Conservation (phyloP, 352 stramenopile genomes). For the Thraustotheca clavata region DNA sequence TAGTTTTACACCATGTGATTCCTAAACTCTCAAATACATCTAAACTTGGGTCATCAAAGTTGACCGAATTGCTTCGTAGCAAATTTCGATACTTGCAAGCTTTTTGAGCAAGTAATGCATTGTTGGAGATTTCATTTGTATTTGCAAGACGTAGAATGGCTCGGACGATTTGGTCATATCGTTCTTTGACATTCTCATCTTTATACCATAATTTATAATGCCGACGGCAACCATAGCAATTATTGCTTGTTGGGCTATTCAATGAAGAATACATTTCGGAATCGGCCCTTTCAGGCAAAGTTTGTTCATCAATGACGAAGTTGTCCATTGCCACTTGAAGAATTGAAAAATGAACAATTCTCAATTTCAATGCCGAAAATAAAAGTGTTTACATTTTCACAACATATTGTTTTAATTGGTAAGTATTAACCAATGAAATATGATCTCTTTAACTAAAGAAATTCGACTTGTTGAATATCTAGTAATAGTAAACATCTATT, state of each 20-base stretch:
- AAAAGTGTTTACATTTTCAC: too few species aligned
- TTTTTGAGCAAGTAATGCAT: neutral
- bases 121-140: neutral
- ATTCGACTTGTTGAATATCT: too few species aligned
- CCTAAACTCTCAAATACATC: neutral
- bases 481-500: too few species aligned
- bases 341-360: too few species aligned
- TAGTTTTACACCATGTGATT: slow-evolving; percentile 7
- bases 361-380: too few species aligned
- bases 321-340: slow-evolving; percentile 1
- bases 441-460: too few species aligned
- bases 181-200: slow-evolving; percentile 9
- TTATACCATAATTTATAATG: slow-evolving; percentile 1
- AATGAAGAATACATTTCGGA: neutral
- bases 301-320: neutral
- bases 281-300: neutral
- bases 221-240: neutral
- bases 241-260: neutral
- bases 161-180: slow-evolving; percentile 3
- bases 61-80: neutral
- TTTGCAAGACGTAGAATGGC: neutral
- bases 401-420: too few species aligned
- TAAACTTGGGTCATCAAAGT: neutral
- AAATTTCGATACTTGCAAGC: neutral
- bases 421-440: too few species aligned